These are phyloP conservation scores for Cornus florida DNA, from an alignment of 148 eudicot species.

Conservation along the genomic window DNA sequence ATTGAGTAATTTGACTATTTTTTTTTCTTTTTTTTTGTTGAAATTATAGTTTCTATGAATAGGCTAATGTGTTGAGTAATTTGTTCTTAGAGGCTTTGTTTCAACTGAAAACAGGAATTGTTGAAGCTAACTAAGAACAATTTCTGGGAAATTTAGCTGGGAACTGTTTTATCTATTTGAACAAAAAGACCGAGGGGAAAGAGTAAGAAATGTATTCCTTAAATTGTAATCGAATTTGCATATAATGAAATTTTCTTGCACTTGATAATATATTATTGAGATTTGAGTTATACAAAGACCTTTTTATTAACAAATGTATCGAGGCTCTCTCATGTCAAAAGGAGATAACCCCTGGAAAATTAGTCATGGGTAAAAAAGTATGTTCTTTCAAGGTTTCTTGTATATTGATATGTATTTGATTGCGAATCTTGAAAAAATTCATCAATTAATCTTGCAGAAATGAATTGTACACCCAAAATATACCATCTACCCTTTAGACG, in stretches of 20 bases:
- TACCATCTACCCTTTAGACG: too few species aligned
- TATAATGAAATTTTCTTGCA: neutral
- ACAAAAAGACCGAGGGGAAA: neutral
- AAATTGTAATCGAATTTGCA: neutral
- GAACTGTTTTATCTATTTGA: neutral
- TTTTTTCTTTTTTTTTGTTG: neutral
- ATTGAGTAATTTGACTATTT: neutral
- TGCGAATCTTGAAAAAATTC: neutral
- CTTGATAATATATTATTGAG: neutral
- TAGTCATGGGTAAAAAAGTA: neutral
- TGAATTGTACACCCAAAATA: too few species aligned
- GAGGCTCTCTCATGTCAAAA: too few species aligned
- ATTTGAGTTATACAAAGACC: neutral
- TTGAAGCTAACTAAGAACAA: neutral
- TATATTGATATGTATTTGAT: neutral
- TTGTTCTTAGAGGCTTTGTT: neutral
- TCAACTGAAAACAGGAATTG: constrained; percentile 1
- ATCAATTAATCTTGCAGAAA: neutral
- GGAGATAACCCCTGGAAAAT: too few species aligned
- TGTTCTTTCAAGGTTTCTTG: neutral
- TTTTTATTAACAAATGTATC: neutral
- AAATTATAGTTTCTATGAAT: neutral
- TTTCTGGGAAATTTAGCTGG: neutral
- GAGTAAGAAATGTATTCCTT: neutral
- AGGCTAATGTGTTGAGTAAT: neutral